phyloP scores from a whole-genome alignment of 2,329 filamentous ascomycete species.

The Fusarium mangiferae region DNA sequence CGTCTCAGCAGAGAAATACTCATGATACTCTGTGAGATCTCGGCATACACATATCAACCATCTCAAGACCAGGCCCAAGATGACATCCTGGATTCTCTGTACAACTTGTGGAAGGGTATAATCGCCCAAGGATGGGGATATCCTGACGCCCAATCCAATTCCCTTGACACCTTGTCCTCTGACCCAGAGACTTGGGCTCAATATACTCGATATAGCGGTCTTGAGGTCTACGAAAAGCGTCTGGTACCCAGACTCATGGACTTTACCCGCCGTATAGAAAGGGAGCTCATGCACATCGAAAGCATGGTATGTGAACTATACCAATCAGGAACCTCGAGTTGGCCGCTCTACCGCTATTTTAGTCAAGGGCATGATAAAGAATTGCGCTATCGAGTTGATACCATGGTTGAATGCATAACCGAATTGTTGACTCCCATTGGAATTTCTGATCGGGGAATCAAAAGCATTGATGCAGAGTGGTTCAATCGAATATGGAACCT shows the following conservation, averaged over 20 bases:
- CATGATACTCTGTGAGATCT: slow-evolving; percentile 26
- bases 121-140: neutral
- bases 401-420: neutral
- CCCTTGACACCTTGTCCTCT: neutral
- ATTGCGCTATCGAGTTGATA: slow-evolving; percentile 4
- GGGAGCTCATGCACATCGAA: slow-evolving; percentile 35
- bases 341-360: slow-evolving; percentile 19
- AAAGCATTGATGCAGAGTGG: slow-evolving; percentile 24
- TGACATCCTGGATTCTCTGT: neutral
- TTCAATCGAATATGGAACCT: slow-evolving; percentile 11
- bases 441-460: neutral
- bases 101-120: neutral
- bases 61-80: neutral
- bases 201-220: neutral
- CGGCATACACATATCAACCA: neutral
- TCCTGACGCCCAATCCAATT: slow-evolving; percentile 12
- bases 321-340: slow-evolving; percentile 16
- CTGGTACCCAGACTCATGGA: slow-evolving; percentile 33
- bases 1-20: neutral
- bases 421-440: neutral
- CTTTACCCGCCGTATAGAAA: slow-evolving; percentile 11
- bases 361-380: neutral
- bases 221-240: slow-evolving; percentile 13
- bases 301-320: slow-evolving; percentile 41
- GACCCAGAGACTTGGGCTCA: neutral